Conservation (phyloP, 2,329 filamentous ascomycete genomes). For the Apiospora kogelbergensis region DNA sequence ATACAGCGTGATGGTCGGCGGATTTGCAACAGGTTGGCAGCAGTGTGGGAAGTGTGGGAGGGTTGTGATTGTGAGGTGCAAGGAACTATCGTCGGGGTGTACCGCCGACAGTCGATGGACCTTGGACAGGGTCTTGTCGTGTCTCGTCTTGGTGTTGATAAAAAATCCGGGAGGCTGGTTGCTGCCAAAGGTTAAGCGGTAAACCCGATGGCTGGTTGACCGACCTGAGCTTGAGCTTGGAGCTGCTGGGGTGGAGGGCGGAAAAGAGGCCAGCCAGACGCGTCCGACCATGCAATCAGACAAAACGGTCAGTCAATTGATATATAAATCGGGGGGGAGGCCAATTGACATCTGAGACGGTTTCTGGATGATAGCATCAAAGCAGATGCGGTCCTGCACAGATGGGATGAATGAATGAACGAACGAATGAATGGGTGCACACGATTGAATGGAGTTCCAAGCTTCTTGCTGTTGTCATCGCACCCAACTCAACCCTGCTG, state of each 20-base stretch:
- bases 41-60: neutral
- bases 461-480: neutral
- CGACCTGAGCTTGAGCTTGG: neutral
- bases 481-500: neutral
- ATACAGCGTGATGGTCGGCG: neutral
- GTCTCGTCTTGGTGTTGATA: neutral
- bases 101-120: neutral
- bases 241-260: neutral
- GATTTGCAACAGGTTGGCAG: neutral
- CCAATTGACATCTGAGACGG: slow-evolving; percentile 2
- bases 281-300: neutral
- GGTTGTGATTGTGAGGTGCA: neutral
- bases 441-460: neutral
- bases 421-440: neutral
- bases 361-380: neutral
- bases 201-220: slow-evolving; percentile 2
- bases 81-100: neutral
- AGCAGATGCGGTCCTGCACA: neutral
- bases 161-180: neutral
- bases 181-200: neutral
- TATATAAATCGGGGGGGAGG: neutral
- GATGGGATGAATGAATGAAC: neutral
- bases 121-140: neutral
- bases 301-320: neutral
- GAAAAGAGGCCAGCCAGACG: neutral